Evolutionary conservation across 1,284 basidiomycete genomes (phyloP).

Genomic region (Pholiota adiposa): DNA sequence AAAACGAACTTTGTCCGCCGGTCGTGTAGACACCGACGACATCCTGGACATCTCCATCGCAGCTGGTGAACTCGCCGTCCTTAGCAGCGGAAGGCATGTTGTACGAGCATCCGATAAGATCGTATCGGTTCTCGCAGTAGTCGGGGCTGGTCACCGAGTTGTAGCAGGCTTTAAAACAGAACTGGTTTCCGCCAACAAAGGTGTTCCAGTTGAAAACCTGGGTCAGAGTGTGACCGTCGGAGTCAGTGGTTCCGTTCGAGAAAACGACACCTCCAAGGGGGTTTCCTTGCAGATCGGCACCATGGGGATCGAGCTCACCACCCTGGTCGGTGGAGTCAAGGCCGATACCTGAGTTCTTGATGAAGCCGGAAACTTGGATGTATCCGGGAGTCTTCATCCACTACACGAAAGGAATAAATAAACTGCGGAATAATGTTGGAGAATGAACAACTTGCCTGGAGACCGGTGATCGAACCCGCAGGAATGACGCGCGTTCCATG

Average conservation of each 20-base stretch:
- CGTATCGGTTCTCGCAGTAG: conserved; percentile 32
- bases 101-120: conserved; percentile 33
- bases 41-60: conserved; percentile 22
- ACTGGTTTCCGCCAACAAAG: conserved; percentile 32
- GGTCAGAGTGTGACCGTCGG: conserved; percentile 17
- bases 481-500: conserved; percentile 24
- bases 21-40: conserved; percentile 17
- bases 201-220: conserved; percentile 23
- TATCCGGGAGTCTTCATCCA: conserved; percentile 21
- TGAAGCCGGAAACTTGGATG: conserved; percentile 23
- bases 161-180: conserved; percentile 37
- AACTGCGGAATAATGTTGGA: neutral
- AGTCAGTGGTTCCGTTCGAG: conserved; percentile 21
- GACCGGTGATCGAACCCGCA: conserved; percentile 20
- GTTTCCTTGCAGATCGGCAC: conserved; percentile 23
- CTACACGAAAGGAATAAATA: neutral
- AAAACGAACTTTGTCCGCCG: conserved; percentile 13
- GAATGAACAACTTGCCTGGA: conserved; percentile 11
- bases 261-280: conserved; percentile 23
- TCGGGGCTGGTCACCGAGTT: conserved; percentile 28
- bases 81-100: conserved; percentile 28
- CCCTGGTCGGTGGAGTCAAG: conserved; percentile 14
- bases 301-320: conserved; percentile 24
- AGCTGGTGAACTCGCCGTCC: conserved; percentile 22
- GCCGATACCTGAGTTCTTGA: conserved; percentile 14